Conservation (phyloP, 192 early-diverging fungal genomes). For the Umbelopsis vinacea region DNA sequence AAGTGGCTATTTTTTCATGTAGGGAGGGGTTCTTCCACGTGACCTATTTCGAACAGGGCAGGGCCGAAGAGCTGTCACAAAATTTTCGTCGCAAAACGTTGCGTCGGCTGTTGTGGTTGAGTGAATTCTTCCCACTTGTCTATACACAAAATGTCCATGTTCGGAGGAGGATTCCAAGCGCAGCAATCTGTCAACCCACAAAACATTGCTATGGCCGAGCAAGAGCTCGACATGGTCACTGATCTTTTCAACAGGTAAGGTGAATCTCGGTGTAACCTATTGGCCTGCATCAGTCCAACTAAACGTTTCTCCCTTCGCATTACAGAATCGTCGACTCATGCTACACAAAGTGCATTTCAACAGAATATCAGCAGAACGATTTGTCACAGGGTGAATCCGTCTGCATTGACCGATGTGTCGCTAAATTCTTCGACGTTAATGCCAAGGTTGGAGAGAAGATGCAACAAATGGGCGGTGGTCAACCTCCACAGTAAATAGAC, state of each 20-base stretch:
- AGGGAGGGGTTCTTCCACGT: too few species aligned
- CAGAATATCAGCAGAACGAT: conserved; percentile 76
- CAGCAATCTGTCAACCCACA: conserved; percentile 61
- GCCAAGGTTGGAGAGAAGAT: conserved; percentile 81
- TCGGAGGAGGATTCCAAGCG: conserved; percentile 29
- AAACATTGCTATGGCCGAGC: conserved; percentile 76
- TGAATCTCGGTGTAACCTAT: background rate
- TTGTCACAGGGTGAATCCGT: conserved; percentile 91
- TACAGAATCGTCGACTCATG: conserved; percentile 85
- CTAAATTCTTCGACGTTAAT: conserved; percentile 91
- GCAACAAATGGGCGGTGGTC: conserved; percentile 51
- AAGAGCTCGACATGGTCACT: conserved; percentile 83
- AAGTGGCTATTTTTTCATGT: too few species aligned
- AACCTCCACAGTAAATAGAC: conserved; percentile 14
- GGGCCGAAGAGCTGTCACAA: background rate
- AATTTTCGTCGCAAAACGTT: background rate
- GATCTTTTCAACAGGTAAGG: conserved; percentile 76
- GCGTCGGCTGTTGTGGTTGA: background rate
- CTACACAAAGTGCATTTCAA: conserved; percentile 84
- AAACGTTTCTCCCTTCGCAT: too few species aligned
- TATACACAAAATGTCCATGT: conserved; percentile 39
- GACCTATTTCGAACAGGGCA: too few species aligned
- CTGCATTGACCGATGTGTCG: conserved; percentile 90
- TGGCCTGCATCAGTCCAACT: too few species aligned
- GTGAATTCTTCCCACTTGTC: background rate